phyloP scores from a whole-genome alignment of 2,329 filamentous ascomycete species.

The Alternaria tenuissima region DNA sequence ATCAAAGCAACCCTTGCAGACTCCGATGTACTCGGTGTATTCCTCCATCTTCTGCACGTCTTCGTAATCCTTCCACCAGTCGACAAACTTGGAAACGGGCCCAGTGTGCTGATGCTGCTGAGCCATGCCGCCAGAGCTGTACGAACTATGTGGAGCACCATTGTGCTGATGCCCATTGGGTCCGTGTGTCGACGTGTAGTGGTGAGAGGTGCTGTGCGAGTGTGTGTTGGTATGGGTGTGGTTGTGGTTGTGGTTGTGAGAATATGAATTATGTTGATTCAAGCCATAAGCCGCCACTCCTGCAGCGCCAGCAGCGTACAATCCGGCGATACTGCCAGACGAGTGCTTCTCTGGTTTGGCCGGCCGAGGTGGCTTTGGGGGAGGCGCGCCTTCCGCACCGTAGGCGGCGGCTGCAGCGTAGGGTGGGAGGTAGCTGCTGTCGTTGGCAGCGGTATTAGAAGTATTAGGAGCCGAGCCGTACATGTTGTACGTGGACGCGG shows the following conservation, averaged over 20 bases:
- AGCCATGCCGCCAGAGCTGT: slow-evolving; percentile 51
- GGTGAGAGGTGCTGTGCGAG: slow-evolving; percentile 25
- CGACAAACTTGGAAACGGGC: slow-evolving; percentile 63
- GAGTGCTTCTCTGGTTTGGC: slow-evolving; percentile 55
- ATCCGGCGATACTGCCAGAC: slow-evolving; percentile 53
- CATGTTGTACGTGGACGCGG: slow-evolving; percentile 22
- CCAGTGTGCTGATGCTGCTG: slow-evolving; percentile 63
- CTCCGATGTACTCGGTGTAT: slow-evolving; percentile 72
- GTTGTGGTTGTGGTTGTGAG: slow-evolving; percentile 20
- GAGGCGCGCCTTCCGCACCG: slow-evolving; percentile 31
- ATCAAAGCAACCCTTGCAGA: slow-evolving; percentile 72
- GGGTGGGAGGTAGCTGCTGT: slow-evolving; percentile 42
- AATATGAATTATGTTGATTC: slow-evolving; percentile 51
- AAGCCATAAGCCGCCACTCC: slow-evolving; percentile 58
- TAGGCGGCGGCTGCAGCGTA: slow-evolving; percentile 32
- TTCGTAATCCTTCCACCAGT: slow-evolving; percentile 70
- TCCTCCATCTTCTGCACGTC: slow-evolving; percentile 72
- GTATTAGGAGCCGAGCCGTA: slow-evolving; percentile 42
- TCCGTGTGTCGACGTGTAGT: slow-evolving; percentile 41
- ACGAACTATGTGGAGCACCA: slow-evolving; percentile 29
- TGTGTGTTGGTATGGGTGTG: slow-evolving; percentile 42
- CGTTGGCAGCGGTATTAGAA: slow-evolving; percentile 41
- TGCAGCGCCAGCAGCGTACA: slow-evolving; percentile 58
- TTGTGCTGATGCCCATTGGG: slow-evolving; percentile 35
- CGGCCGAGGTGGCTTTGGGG: slow-evolving; percentile 47